Percentiles rank a stretch among this genome's conserved stretches.
Evolutionary conservation across 2,329 filamentous ascomycete genomes (phyloP).

Genomic region (Aspergillus jensenii): DNA sequence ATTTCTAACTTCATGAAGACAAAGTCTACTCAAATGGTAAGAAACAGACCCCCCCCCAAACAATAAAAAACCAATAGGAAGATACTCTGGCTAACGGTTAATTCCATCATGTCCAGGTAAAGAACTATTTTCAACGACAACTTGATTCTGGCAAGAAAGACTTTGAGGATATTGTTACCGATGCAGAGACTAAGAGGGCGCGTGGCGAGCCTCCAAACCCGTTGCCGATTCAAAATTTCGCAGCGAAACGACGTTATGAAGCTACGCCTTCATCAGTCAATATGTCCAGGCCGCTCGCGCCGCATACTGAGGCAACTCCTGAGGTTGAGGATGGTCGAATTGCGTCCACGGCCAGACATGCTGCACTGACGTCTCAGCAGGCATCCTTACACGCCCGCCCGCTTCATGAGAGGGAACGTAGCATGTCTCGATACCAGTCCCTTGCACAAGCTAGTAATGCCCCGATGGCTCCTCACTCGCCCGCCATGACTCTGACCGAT

Average conservation of each 20-base stretch:
- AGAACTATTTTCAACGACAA: constrained; percentile 50
- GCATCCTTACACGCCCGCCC: constrained; percentile 32
- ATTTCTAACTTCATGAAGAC: constrained; percentile 53
- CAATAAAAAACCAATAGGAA: neutral
- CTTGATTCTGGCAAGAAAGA: constrained; percentile 45
- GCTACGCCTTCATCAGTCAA: constrained; percentile 42
- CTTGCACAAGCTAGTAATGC: constrained; percentile 40
- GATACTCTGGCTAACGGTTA: neutral
- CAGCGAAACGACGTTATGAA: constrained; percentile 51
- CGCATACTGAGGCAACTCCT: constrained; percentile 38
- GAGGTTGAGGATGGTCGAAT: constrained; percentile 35
- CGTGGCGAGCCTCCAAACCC: constrained; percentile 46
- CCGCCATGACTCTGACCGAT: constrained; percentile 27
- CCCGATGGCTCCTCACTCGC: constrained; percentile 22
- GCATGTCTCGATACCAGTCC: constrained; percentile 35
- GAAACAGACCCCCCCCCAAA: constrained; percentile 9
- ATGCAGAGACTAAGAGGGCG: constrained; percentile 46
- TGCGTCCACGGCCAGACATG: constrained; percentile 30
- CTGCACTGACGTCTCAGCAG: constrained; percentile 32
- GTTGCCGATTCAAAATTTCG: constrained; percentile 43
- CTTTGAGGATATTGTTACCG: constrained; percentile 43
- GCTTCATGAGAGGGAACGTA: constrained; percentile 37
- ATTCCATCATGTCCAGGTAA: constrained; percentile 37
- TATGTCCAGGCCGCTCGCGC: constrained; percentile 42
- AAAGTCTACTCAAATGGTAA: constrained; percentile 53